A percentile compares a stretch with the other conserved stretches of the same genome.
Evolutionary conservation across 352 stramenopile genomes (phyloP).

Genomic region (Phytophthora tentaculata): DNA sequence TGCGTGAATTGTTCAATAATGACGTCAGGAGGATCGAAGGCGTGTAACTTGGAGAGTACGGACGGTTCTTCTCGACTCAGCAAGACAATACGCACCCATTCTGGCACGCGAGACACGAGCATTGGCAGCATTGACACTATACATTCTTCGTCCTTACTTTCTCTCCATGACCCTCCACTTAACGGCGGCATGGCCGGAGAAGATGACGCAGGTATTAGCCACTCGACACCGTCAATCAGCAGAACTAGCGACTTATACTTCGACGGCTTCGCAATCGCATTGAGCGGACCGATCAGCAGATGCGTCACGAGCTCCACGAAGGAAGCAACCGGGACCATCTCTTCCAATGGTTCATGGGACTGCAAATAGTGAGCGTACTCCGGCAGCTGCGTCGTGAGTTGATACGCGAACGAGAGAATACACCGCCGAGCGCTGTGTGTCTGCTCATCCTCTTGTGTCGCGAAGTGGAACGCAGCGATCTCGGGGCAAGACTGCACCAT

Average conservation of each 20-base stretch:
- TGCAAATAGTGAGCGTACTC: constrained; percentile 75
- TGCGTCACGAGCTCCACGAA: constrained; percentile 59
- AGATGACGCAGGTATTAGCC: constrained; percentile 37
- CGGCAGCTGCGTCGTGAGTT: constrained; percentile 76
- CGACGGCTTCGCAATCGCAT: constrained; percentile 61
- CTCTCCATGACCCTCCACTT: constrained; percentile 15
- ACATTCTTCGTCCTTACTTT: constrained; percentile 50
- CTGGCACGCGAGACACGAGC: constrained; percentile 56
- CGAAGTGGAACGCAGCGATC: constrained; percentile 79
- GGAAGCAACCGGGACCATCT: constrained; percentile 77
- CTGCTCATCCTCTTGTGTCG: constrained; percentile 75
- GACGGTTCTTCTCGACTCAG: constrained; percentile 66
- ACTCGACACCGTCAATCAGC: constrained; percentile 73
- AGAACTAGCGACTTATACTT: constrained; percentile 63
- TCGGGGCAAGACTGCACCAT: constrained; percentile 76
- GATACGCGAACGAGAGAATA: constrained; percentile 73
- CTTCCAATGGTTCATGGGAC: constrained; percentile 70
- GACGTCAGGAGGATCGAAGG: constrained; percentile 49
- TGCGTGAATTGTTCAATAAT: constrained; percentile 49
- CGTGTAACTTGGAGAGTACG: constrained; percentile 68
- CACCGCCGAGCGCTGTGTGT: constrained; percentile 71
- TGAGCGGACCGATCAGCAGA: constrained; percentile 68
- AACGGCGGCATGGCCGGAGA: constrained; percentile 24
- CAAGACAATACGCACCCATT: constrained; percentile 73
- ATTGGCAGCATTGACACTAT: constrained; percentile 64